These are phyloP conservation scores for Lunularia cruciata DNA, from an alignment of 225 moss, liverwort and hornwort genomes.

Conservation along the genomic window DNA sequence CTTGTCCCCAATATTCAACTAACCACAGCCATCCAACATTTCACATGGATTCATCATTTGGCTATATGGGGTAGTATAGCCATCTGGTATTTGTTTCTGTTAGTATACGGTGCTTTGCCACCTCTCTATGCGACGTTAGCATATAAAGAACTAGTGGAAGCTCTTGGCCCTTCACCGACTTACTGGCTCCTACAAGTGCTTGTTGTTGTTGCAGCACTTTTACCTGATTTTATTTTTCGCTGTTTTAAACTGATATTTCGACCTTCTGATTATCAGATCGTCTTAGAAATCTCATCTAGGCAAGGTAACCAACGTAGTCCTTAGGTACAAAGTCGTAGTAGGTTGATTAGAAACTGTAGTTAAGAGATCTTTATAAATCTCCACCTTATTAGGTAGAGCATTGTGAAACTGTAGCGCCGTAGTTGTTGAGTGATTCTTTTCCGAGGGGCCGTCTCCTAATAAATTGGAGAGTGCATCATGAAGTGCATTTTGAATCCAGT, in stretches of 20 bases:
- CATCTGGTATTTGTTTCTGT: constrained; percentile 71
- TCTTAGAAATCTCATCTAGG: constrained; percentile 41
- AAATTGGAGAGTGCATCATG: constrained; percentile 1
- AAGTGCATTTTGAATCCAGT: background rate
- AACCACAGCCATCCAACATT: constrained; percentile 59
- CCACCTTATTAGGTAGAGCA: background rate
- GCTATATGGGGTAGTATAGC: constrained; percentile 70
- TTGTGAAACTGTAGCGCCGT: constrained; percentile 1
- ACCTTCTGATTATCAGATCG: constrained; percentile 70
- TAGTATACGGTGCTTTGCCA: constrained; percentile 65
- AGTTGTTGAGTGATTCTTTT: constrained; percentile 18
- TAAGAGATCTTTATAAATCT: background rate
- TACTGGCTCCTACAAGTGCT: constrained; percentile 82
- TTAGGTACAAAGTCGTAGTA: background rate
- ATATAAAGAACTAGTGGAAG: constrained; percentile 65
- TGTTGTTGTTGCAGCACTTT: constrained; percentile 55
- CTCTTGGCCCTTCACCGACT: constrained; percentile 59
- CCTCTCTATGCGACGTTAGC: constrained; percentile 43
- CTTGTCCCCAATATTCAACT: constrained; percentile 78
- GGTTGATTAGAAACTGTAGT: background rate
- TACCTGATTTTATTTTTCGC: constrained; percentile 60
- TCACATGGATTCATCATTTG: constrained; percentile 82
- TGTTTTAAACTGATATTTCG: constrained; percentile 44
- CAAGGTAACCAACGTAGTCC: background rate
- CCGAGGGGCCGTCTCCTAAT: constrained; percentile 1